Evolutionary conservation across 176 grass and related monocot genomes (phyloP), one percentile per base, ranked within the genome.

Genomic region (maize (Zea mays)): DNA sequence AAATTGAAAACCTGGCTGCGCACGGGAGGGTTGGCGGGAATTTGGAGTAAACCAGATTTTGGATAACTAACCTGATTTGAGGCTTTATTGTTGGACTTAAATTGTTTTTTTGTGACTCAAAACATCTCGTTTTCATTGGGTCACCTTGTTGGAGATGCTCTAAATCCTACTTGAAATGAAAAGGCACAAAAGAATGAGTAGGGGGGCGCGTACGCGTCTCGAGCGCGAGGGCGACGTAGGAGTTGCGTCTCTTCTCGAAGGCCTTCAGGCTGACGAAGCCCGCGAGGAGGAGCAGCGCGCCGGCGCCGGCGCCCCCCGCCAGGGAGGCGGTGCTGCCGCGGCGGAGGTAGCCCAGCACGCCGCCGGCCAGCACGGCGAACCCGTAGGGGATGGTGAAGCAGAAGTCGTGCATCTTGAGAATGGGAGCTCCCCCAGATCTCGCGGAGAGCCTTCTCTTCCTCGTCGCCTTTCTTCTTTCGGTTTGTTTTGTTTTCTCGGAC

Each of bases 381-480:
- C 96, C 96, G 78, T 90, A 98, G 6, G 96, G 96, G 37, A 98
- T 94, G 62, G 96, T 98, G 81, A 98, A 94, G 90, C 96, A 98
- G 87, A 98, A 98, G 84, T 98, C 96, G 85, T 98, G 96, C 96
- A 98, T 98, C 76, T 84, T 38, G 57, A 10, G 9, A 46, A 2
- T 17, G 57, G 2, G 8, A 2, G 12, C 4, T 33, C 56, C 16
- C 36, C 12, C 70, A 83, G 86, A 88, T 88, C 86, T 79, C 75
- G 21, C 52, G 12, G 73, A 48, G 40, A 62, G 11, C 50, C 34
- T 50, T 16, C 15, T 27, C 4, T 8, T 5, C 20, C 19, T 52
- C 8, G 57, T 59, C 57, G 20, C 19, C 2, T 37, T 76, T 16
- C 46, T 35, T 55, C 10, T 15, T 40, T 55, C 62, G 49, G 35